Conservation (phyloP, 164 flowering plant species). For the Liquidambar formosana region DNA sequence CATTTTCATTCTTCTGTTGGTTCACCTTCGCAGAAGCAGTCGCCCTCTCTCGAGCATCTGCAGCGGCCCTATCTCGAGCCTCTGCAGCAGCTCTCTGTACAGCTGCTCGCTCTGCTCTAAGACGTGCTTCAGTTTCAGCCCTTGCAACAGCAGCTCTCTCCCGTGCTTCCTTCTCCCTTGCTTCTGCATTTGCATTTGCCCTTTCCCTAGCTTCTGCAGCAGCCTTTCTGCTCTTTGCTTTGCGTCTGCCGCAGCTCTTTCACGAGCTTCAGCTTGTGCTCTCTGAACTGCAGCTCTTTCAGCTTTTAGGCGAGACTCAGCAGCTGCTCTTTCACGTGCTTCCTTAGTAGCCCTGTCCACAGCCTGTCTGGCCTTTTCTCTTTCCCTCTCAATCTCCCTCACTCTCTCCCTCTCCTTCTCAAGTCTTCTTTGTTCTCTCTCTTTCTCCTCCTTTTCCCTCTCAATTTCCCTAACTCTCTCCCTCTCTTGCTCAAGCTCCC, state of each 20-base stretch:
- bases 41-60: slow-evolving; percentile 69
- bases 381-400: slow-evolving; percentile 50
- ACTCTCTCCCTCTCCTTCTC: slow-evolving; percentile 42
- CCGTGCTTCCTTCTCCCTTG: slow-evolving; percentile 55
- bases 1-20: slow-evolving; percentile 67
- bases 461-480: slow-evolving; percentile 41
- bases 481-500: slow-evolving; percentile 58
- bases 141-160: slow-evolving; percentile 53
- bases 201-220: slow-evolving; percentile 83
- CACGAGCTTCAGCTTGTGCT: slow-evolving; percentile 90
- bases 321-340: slow-evolving; percentile 59
- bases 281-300: slow-evolving; percentile 90
- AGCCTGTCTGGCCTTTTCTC: slow-evolving; percentile 75
- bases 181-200: slow-evolving; percentile 53
- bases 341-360: slow-evolving; percentile 86
- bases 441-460: slow-evolving; percentile 49
- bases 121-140: slow-evolving; percentile 57
- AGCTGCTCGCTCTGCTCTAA: slow-evolving; percentile 74
- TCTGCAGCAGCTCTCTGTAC: slow-evolving; percentile 77
- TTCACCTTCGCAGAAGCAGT: slow-evolving; percentile 64
- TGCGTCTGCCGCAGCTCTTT: slow-evolving; percentile 84
- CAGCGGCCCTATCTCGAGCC: slow-evolving; percentile 79
- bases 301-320: slow-evolving; percentile 66
- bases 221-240: slow-evolving; percentile 74
- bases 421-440: slow-evolving; percentile 45